phyloP scores from a whole-genome alignment of 306 rosid species.

The Fagus crenata region DNA sequence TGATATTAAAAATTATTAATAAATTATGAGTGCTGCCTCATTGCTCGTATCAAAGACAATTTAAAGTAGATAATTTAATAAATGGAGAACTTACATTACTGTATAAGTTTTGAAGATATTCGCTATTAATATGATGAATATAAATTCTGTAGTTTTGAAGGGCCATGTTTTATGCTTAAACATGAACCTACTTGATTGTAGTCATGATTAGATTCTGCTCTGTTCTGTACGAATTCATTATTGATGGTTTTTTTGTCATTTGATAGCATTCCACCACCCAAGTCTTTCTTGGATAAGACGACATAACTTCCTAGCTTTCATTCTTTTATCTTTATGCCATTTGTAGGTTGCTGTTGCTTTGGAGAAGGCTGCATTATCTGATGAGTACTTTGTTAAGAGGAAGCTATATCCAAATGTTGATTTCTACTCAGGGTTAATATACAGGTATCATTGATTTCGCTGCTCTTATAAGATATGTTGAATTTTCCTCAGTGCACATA shows the following conservation, averaged over 20 bases:
- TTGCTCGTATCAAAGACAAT: neutral
- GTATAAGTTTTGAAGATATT: neutral
- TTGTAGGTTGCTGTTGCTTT: conserved; percentile 82
- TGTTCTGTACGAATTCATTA: neutral
- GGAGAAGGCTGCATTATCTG: conserved; percentile 84
- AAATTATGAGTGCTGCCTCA: neutral
- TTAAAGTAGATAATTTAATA: neutral
- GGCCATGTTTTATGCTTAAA: neutral
- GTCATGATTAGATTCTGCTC: neutral
- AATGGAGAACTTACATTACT: neutral
- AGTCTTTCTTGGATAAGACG: neutral
- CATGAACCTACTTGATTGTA: neutral
- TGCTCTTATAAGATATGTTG: neutral
- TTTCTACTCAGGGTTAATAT: conserved; percentile 88
- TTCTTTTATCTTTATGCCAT: conserved; percentile 14
- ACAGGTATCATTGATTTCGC: conserved; percentile 37
- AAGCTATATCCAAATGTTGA: conserved; percentile 92
- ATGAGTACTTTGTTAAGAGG: conserved; percentile 82
- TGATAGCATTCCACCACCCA: neutral
- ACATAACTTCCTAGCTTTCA: neutral
- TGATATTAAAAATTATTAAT: neutral
- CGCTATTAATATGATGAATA: neutral
- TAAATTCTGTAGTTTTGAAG: neutral
- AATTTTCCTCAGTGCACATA: neutral
- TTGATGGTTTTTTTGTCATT: neutral